Evolutionary conservation across 2,329 filamentous ascomycete species (phyloP).

Genomic region (Cladosporium velox): DNA sequence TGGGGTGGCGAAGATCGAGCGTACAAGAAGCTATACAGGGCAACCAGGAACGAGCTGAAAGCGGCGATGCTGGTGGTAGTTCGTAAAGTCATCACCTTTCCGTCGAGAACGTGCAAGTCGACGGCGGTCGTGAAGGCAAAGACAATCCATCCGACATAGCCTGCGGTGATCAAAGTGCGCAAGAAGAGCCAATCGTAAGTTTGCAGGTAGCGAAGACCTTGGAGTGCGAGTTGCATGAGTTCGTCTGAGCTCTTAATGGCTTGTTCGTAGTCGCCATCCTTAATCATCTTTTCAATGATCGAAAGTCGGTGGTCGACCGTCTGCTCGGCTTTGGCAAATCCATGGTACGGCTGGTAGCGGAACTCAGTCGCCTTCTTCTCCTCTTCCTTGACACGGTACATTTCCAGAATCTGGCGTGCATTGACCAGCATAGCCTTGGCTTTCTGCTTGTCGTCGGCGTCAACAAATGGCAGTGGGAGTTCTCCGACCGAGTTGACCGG

Average conservation of each 20-base stretch:
- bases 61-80: conserved; percentile 60
- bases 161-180: conserved; percentile 80
- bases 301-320: conserved; percentile 68
- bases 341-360: conserved; percentile 73
- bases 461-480: conserved; percentile 79
- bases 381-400: conserved; percentile 92
- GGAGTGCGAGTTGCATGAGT: conserved; percentile 73
- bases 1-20: conserved; percentile 76
- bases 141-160: conserved; percentile 93
- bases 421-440: conserved; percentile 83
- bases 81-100: conserved; percentile 64
- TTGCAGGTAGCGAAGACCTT: conserved; percentile 89
- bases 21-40: conserved; percentile 75
- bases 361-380: conserved; percentile 75
- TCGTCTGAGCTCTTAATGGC: conserved; percentile 77
- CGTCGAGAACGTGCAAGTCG: conserved; percentile 81
- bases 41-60: conserved; percentile 75
- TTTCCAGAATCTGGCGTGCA: conserved; percentile 83
- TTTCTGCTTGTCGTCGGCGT: conserved; percentile 72
- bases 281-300: conserved; percentile 69
- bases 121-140: conserved; percentile 88
- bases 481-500: conserved; percentile 96
- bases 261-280: conserved; percentile 65
- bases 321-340: conserved; percentile 64
- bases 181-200: conserved; percentile 99